Evolutionary conservation across 2,329 filamentous ascomycete genomes (phyloP).

Genomic region (Metarhizium sp.): DNA sequence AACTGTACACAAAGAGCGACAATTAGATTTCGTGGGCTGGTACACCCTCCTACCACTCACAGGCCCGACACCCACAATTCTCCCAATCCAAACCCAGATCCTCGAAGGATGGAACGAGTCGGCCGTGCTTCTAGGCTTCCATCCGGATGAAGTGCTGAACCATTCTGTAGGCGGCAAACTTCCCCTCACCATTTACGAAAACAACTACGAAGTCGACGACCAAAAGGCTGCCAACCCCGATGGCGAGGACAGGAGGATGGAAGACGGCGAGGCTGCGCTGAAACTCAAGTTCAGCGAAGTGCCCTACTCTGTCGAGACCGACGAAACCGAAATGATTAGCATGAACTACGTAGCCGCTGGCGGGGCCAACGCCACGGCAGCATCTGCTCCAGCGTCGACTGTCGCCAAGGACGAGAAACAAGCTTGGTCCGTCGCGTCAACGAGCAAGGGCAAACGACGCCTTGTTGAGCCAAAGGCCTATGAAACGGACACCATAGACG

Average conservation of each 20-base stretch:
- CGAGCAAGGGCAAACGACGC: conserved; percentile 43
- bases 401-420: conserved; percentile 31
- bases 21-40: conserved; percentile 85
- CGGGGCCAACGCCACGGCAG: conserved; percentile 62
- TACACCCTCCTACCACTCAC: conserved; percentile 67
- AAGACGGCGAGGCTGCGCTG: conserved; percentile 48
- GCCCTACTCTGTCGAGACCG: conserved; percentile 82
- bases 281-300: conserved; percentile 73
- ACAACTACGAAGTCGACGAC: conserved; percentile 64
- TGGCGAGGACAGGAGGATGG: conserved; percentile 62
- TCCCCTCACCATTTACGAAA: conserved; percentile 87
- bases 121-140: conserved; percentile 79
- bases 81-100: conserved; percentile 72
- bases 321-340: conserved; percentile 95
- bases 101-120: conserved; percentile 72
- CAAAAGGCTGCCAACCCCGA: conserved; percentile 30
- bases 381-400: conserved; percentile 28
- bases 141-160: conserved; percentile 50
- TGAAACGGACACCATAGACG: conserved; percentile 23
- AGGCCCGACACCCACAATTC: conserved; percentile 59
- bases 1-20: conserved; percentile 75
- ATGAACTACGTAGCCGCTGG: conserved; percentile 87
- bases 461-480: conserved; percentile 24
- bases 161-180: conserved; percentile 65
- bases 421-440: conserved; percentile 33